A percentile compares a stretch with the other conserved stretches of the same genome.
phyloP scores from a whole-genome alignment of 805 yeast genomes.

The Hanseniaspora nectarophila region DNA sequence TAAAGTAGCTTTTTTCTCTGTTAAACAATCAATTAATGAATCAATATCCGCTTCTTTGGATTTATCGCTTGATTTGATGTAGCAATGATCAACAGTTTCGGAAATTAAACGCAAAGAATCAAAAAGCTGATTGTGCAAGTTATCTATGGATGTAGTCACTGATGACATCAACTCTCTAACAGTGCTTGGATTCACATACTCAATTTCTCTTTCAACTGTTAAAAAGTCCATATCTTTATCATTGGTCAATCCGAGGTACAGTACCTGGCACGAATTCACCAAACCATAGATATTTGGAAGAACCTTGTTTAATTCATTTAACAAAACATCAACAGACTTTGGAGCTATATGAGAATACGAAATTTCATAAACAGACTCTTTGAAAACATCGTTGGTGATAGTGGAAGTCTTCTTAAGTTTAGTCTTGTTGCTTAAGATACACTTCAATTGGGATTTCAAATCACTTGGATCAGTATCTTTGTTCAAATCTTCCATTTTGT shows the following conservation, averaged over 20 bases:
- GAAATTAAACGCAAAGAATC: conserved; percentile 28
- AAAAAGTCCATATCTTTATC: conserved; percentile 19
- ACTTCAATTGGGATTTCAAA: conserved; percentile 25
- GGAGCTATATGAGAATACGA: conserved; percentile 40
- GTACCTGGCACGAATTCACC: conserved; percentile 39
- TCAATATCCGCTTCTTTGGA: conserved; percentile 17
- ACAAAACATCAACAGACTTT: conserved; percentile 28
- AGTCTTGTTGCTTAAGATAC: conserved; percentile 28
- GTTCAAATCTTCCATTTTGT: conserved; percentile 14
- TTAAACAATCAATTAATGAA: conserved; percentile 18
- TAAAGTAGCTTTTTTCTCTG: conserved; percentile 18
- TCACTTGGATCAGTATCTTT: conserved; percentile 5
- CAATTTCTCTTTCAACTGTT: conserved; percentile 28
- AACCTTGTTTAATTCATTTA: conserved; percentile 27
- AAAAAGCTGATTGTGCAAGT: conserved; percentile 29
- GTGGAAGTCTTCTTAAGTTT: conserved; percentile 27
- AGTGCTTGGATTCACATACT: conserved; percentile 28
- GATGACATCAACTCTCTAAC: conserved; percentile 26
- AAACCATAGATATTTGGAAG: conserved; percentile 32
- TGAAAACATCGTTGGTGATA: conserved; percentile 31
- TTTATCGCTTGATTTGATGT: conserved; percentile 28
- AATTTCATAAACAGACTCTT: conserved; percentile 39
- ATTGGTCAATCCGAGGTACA: conserved; percentile 30
- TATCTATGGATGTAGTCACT: conserved; percentile 26
- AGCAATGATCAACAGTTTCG: conserved; percentile 29